Percentiles rank a stretch among this genome's conserved stretches.
Conservation (phyloP, 129 eudicot species). For the Silybum marianum region DNA sequence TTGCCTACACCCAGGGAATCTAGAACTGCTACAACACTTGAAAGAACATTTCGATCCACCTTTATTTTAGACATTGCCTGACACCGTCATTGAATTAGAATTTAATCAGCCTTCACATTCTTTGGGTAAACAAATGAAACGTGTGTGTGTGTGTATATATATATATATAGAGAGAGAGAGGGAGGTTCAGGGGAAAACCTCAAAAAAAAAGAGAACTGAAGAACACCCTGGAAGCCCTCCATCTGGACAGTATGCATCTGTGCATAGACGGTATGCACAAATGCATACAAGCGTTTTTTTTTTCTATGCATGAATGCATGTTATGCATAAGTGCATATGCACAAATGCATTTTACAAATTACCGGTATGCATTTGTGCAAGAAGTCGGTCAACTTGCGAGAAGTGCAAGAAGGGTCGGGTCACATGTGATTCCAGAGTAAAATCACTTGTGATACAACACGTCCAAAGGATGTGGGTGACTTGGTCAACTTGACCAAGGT, state of each 20-base stretch:
- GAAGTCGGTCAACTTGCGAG: not conserved
- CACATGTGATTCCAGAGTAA: not conserved
- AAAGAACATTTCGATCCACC: conserved; percentile 50
- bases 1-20: conserved; percentile 31
- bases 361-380: no score
- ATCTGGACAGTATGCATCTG: no score
- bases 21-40: conserved; percentile 46
- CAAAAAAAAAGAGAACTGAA: no score
- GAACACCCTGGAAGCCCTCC: no score
- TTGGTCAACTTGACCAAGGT: not conserved
- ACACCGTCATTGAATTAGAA: not conserved
- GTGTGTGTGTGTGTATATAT: not conserved
- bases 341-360: no score
- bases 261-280: no score
- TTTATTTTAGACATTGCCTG: conserved; percentile 57
- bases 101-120: not conserved
- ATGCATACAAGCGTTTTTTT: no score
- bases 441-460: not conserved
- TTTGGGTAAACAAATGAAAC: not conserved
- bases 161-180: no score
- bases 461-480: not conserved
- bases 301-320: no score
- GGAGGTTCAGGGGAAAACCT: no score
- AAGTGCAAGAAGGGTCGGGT: not conserved
- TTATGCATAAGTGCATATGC: no score